A percentile compares a stretch with the other conserved stretches of the same genome.
Conservation (phyloP, 2,329 filamentous ascomycete genomes). For the Byssothecium circinans region DNA sequence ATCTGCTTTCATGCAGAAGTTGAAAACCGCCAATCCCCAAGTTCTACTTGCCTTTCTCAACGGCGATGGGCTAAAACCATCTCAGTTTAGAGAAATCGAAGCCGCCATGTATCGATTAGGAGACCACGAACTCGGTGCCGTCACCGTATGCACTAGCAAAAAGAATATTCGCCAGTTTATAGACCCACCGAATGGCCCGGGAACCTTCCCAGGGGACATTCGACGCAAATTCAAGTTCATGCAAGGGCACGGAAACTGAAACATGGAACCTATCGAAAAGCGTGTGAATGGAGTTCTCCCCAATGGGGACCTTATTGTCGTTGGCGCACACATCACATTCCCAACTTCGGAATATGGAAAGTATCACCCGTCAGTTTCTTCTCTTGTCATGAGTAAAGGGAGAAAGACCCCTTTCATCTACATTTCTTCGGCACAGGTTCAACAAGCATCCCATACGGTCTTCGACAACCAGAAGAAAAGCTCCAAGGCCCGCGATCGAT, state of each 20-base stretch:
- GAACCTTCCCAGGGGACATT: neutral
- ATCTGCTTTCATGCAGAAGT: neutral
- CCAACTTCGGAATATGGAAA: neutral
- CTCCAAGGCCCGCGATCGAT: too few species aligned
- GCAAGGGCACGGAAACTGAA: neutral
- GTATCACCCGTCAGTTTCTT: neutral
- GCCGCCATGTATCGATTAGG: constrained; percentile 4
- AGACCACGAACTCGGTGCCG: constrained; percentile 1
- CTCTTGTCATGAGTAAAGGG: neutral
- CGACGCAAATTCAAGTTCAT: constrained; percentile 8
- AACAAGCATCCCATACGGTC: too few species aligned
- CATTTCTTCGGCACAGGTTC: too few species aligned
- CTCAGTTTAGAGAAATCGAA: neutral
- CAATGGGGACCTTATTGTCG: neutral
- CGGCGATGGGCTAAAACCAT: neutral
- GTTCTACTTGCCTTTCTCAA: constrained; percentile 1
- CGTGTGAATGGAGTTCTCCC: too few species aligned
- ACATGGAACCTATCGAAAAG: neutral
- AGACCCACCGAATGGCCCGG: neutral
- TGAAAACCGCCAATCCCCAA: neutral
- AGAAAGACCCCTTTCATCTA: too few species aligned
- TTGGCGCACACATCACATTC: constrained; percentile 1
- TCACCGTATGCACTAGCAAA: constrained; percentile 1
- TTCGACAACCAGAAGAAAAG: too few species aligned
- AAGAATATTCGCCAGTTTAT: neutral